These are phyloP conservation scores for Castanopsis chinensis DNA, from an alignment of 306 rosid species.

Conservation along the genomic window DNA sequence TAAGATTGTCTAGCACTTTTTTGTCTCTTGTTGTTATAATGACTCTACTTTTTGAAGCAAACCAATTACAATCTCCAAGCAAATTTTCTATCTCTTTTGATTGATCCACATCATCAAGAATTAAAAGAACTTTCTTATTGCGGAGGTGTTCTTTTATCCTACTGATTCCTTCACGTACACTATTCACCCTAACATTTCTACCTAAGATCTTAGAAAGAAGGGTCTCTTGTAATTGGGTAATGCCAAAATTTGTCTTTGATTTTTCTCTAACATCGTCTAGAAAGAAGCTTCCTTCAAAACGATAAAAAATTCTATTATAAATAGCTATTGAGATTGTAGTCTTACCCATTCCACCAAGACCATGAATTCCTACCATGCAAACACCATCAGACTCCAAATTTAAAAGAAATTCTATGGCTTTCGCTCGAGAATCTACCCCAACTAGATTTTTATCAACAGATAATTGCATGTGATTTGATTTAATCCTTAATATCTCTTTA, in stretches of 20 bases:
- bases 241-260: conserved; percentile 2
- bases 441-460: neutral
- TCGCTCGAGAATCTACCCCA: conserved; percentile 10
- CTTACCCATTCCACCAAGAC: conserved; percentile 13
- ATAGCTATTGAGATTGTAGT: conserved; percentile 12
- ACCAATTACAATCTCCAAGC: conserved; percentile 13
- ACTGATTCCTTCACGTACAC: neutral
- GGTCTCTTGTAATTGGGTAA: conserved; percentile 14
- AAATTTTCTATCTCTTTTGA: neutral
- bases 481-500: neutral
- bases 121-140: conserved; percentile 13
- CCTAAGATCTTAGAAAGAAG: conserved; percentile 10
- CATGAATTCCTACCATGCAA: conserved; percentile 15
- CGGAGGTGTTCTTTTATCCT: conserved; percentile 1
- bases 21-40: conserved; percentile 16
- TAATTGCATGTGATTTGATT: neutral
- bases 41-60: conserved; percentile 20
- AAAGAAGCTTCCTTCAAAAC: conserved; percentile 10
- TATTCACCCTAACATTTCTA: neutral
- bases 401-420: neutral
- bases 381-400: conserved; percentile 7
- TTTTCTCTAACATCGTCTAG: conserved; percentile 10
- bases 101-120: conserved; percentile 24
- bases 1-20: neutral
- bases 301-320: conserved; percentile 2